Percentiles rank a stretch among this genome's conserved stretches.
Evolutionary conservation across 768 basidiomycete genomes (phyloP).

Genomic region (Macrolepiota albuminosa): DNA sequence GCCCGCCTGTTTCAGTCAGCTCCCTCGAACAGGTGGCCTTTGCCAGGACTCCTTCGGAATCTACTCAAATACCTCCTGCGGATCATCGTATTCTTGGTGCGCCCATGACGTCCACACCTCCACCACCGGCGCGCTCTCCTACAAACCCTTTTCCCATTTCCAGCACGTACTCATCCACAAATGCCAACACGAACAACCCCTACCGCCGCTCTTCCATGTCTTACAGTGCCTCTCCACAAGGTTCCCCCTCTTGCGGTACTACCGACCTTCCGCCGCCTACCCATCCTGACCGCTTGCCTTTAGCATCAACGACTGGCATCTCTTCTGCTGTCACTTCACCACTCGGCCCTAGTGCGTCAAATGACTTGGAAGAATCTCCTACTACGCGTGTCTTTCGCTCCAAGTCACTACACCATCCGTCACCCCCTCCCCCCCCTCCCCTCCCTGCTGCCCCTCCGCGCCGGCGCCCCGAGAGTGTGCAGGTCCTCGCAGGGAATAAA

Average conservation of each 20-base stretch:
- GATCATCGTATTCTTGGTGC: background rate
- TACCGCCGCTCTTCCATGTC: slow-evolving; percentile 5
- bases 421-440: slow-evolving; percentile 25
- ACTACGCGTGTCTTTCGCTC: slow-evolving; percentile 42
- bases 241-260: slow-evolving; percentile 22
- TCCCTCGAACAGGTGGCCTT: slow-evolving; percentile 46
- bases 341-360: slow-evolving; percentile 1
- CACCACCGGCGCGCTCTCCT: background rate
- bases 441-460: slow-evolving; percentile 38
- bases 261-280: slow-evolving; percentile 23
- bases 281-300: slow-evolving; percentile 8
- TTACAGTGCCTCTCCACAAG: slow-evolving; percentile 22
- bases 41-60: slow-evolving; percentile 18
- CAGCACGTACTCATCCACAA: background rate
- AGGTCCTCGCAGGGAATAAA: slow-evolving; percentile 28
- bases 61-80: background rate
- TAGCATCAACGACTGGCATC: background rate
- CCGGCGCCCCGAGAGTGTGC: slow-evolving; percentile 62
- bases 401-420: slow-evolving; percentile 49
- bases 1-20: slow-evolving; percentile 36
- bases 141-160: slow-evolving; percentile 7
- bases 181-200: slow-evolving; percentile 7
- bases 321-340: slow-evolving; percentile 13
- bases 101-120: slow-evolving; percentile 1
- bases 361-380: slow-evolving; percentile 21